These are phyloP conservation scores for Sistotremastrum niveocremeum DNA, from an alignment of 768 basidiomycete genomes.

Conservation along the genomic window DNA sequence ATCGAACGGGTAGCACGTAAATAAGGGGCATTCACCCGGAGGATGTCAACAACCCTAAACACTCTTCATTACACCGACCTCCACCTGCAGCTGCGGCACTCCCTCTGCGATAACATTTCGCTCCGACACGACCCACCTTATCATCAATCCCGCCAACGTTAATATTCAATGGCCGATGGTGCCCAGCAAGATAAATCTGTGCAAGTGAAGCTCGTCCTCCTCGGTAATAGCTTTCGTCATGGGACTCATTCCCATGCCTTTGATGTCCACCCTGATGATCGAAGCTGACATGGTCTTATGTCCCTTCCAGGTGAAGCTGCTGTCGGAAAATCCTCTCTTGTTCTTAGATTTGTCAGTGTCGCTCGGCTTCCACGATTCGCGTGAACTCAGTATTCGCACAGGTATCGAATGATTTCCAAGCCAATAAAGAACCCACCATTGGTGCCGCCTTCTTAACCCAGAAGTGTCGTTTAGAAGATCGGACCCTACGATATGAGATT, in stretches of 20 bases:
- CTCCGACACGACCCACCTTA: no score
- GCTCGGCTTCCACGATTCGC: constrained; percentile 7
- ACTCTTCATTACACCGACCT: no score
- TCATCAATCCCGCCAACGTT: background rate
- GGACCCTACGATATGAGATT: constrained; percentile 86
- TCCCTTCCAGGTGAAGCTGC: constrained; percentile 76
- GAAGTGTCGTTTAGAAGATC: constrained; percentile 91
- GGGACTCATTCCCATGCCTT: constrained; percentile 1
- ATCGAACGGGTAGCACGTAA: no score
- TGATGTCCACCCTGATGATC: constrained; percentile 3
- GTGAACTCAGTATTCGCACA: constrained; percentile 16
- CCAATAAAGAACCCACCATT: constrained; percentile 98
- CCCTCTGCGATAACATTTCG: no score
- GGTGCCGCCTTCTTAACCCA: constrained; percentile 93
- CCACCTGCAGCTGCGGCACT: no score
- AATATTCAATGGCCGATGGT: constrained; percentile 49
- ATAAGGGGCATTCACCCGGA: no score
- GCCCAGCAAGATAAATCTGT: constrained; percentile 80
- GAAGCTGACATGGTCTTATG: no score
- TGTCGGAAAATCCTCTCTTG: constrained; percentile 97
- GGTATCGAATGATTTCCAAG: constrained; percentile 96
- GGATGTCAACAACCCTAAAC: no score
- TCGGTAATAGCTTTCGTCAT: constrained; percentile 40
- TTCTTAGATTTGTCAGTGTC: constrained; percentile 78
- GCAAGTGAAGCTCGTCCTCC: constrained; percentile 93